Conservation (phyloP, 257 asterid genomes). For the Jaltomata sinuosa region DNA sequence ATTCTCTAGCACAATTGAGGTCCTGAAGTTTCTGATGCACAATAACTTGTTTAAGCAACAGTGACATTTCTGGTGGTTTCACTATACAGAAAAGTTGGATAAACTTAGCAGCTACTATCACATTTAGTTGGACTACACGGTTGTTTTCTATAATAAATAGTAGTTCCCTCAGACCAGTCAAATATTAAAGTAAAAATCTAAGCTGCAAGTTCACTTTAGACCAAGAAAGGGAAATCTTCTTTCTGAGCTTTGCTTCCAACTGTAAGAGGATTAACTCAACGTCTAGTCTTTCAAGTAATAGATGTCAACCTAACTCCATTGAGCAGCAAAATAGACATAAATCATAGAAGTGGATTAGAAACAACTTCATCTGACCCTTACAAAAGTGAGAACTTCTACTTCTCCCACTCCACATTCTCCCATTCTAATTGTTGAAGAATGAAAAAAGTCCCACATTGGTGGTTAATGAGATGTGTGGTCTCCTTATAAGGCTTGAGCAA, state of each 20-base stretch:
- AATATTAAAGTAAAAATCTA: not conserved
- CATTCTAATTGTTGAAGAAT: no score
- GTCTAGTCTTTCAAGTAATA: not conserved
- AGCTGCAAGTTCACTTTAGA: not conserved
- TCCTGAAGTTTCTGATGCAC: not conserved
- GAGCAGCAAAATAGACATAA: not conserved
- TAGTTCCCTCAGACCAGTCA: not conserved
- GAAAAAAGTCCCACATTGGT: no score
- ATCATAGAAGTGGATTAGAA: not conserved
- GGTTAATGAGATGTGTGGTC: no score
- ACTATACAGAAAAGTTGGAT: not conserved
- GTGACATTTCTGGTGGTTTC: not conserved
- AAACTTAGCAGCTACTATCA: not conserved
- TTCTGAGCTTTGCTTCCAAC: not conserved
- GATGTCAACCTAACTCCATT: not conserved
- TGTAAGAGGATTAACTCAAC: not conserved
- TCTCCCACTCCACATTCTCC: not conserved
- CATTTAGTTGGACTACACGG: not conserved
- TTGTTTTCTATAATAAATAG: not conserved
- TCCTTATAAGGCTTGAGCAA: no score
- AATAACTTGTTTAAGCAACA: not conserved
- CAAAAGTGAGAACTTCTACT: not conserved
- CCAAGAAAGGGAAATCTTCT: not conserved
- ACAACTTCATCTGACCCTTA: not conserved
- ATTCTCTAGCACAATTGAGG: not conserved